These are phyloP conservation scores for Styphnolobium japonicum DNA, from an alignment of 306 rosid species.

Conservation along the genomic window DNA sequence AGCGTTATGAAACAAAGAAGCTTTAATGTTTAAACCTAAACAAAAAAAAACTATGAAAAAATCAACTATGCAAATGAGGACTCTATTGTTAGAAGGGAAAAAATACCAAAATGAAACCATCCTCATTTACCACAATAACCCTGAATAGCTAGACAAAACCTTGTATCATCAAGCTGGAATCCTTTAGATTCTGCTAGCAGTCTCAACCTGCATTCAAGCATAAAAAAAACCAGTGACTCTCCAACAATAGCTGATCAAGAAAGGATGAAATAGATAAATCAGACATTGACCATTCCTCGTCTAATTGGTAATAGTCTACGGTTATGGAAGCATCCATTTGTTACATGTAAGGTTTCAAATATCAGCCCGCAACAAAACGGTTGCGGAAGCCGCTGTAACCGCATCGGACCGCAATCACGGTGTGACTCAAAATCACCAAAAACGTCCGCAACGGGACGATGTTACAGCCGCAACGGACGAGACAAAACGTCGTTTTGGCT, in stretches of 20 bases:
- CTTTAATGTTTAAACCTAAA: no score
- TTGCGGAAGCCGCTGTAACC: no score
- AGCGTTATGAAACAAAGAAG: no score
- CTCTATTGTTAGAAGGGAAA: neutral
- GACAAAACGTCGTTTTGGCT: no score
- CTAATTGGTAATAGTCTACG: neutral
- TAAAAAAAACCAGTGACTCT: neutral
- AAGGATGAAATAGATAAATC: neutral
- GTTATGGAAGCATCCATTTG: neutral
- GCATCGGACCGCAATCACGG: no score
- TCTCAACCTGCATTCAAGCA: conserved; percentile 65
- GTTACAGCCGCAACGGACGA: no score
- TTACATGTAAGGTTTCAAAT: no score
- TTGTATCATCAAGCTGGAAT: conserved; percentile 86
- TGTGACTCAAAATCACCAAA: no score
- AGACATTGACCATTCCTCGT: neutral
- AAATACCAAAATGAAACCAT: conserved; percentile 5
- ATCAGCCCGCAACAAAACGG: no score
- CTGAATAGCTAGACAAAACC: conserved; percentile 68
- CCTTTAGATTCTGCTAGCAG: conserved; percentile 86
- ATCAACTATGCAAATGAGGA: conserved; percentile 5
- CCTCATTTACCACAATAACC: conserved; percentile 76
- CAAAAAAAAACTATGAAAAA: no score
- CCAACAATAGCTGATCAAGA: neutral
- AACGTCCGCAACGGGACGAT: no score